Base-by-base conservation (phyloP, 192 early-diverging fungal species). In the Pilaira anomala region DNA sequence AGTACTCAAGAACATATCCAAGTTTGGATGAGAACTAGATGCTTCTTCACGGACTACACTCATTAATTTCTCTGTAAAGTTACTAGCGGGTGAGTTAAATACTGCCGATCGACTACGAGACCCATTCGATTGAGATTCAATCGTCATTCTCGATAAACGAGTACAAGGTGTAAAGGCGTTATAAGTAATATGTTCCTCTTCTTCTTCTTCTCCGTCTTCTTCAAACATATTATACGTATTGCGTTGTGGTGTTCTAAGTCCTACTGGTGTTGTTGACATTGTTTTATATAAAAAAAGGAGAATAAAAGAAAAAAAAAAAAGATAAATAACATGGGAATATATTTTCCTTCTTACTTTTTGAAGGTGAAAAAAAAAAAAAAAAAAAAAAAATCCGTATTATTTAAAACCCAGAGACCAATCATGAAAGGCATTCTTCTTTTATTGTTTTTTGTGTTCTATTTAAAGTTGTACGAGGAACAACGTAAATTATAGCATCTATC, bases 61-160 rank as follows among this genome's bases (percentile, higher is more conserved):
- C 56, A 58, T 58, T 25, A 58, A 58, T 42, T 25, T 58, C 25
- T 58, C 39, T 19, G 19, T 58, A 24, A 58, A 58, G 7, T 58
- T 58, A 1, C 36, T 58, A 5, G 21, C 56, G 13, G 56, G 56
- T 24, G 21, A 36, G 12, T 39, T 19, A 42, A 25, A 42, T 2
- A 41, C 4, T 14, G 36, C 36, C 0, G 56, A 13, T 21, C 56
- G 33, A 9, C 18, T 56, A 36, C 56, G 56, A 2, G 8, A 18
- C 40, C n/a, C 21, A 24, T 58, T 58, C 3, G 56, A 42, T 42
- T 58, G 56, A 22, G 56, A 58, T 7, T 58, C 56, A 41, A 58
- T 58, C 2, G 56, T 58, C 56, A 58, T 58, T 13, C 56, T 28
- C 21, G 56, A 58, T 16, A 58, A 33, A 0, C 56, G 56, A 58